phyloP scores from a whole-genome alignment of 352 stramenopile genomes.

The Blastocystis sp. region DNA sequence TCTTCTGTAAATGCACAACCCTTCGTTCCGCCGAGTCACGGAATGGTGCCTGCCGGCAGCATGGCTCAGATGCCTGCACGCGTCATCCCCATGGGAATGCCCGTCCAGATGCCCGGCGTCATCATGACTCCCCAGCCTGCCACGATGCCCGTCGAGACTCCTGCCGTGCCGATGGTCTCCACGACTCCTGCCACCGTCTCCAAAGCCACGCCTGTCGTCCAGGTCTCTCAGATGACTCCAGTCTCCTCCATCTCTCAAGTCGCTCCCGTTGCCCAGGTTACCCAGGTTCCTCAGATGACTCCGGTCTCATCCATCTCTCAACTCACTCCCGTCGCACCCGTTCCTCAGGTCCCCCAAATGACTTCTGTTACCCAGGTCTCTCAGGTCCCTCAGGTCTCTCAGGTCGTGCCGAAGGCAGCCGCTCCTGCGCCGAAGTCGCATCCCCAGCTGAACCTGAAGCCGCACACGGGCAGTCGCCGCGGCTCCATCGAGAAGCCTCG shows the following conservation, averaged over 20 bases:
- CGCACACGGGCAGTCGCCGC: neutral
- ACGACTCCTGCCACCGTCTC: too few species aligned
- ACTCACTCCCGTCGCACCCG: neutral
- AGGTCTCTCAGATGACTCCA: too few species aligned
- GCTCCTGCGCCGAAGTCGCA: neutral
- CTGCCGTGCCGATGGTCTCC: neutral
- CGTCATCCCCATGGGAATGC: neutral
- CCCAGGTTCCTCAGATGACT: neutral
- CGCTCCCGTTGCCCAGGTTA: neutral
- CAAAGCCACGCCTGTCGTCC: neutral
- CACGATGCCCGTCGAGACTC: neutral
- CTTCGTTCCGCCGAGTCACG: neutral
- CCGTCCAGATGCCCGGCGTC: neutral
- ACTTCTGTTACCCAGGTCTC: neutral
- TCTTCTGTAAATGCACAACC: neutral
- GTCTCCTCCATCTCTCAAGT: neutral
- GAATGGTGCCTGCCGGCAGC: too few species aligned
- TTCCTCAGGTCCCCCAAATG: neutral
- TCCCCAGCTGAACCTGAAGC: neutral
- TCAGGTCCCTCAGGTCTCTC: neutral
- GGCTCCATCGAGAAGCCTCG: neutral
- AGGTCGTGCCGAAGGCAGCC: neutral
- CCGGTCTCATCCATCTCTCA: neutral
- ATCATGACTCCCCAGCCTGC: neutral
- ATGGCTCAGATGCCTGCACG: neutral